Evolutionary conservation across 495 filamentous ascomycete species (phyloP), one percentile per base, ranked within the genome.

Genomic region (Aspergillus bridgeri): DNA sequence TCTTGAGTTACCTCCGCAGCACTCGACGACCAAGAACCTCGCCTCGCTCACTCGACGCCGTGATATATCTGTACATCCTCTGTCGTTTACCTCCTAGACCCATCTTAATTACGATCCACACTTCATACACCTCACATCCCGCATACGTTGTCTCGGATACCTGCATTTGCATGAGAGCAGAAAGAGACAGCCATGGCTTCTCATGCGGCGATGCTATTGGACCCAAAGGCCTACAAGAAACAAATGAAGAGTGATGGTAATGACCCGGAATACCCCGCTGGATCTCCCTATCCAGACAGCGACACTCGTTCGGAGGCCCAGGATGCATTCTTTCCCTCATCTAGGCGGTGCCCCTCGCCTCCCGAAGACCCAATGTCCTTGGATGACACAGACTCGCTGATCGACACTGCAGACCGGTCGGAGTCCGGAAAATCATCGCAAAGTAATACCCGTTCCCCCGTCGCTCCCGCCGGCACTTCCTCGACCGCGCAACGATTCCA

Each of bases 151-250:
- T 56, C 51, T 63, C 57, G 60, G 51, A 50, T 57, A 60, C 51
- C 49, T 29, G 57, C 56, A 59, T 42, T 17, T 53, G 47, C 49
- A 22, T 48, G 48, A 50, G 48, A 23, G 7, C 17, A 4, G 56
- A 21, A 44, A 42, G 50, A 43, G 19, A 59, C 53, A 52, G 65
- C 19, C 60, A 77, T 79, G 76, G 74, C 70, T 38, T 76, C 75
- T 38, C 61, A 72, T 47, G 69, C 76, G 25, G 73, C 74, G 27
- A 75, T 78, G 74, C 67, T 78, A 33, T 56, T 78, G 59, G 69
- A 78, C 56, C 76, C 75, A 29, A 70, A 72, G 58, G 67, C 58
- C 44, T 70, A 71, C 59, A 72, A 64, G 56, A 74, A 72, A 59
- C 60, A 62, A 51, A 47, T 65, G 8, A 61, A 69, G 42, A 62